Evolutionary conservation across 768 basidiomycete species (phyloP), one percentile per base, ranked within the genome.

Genomic region (Phallus indusiatus): DNA sequence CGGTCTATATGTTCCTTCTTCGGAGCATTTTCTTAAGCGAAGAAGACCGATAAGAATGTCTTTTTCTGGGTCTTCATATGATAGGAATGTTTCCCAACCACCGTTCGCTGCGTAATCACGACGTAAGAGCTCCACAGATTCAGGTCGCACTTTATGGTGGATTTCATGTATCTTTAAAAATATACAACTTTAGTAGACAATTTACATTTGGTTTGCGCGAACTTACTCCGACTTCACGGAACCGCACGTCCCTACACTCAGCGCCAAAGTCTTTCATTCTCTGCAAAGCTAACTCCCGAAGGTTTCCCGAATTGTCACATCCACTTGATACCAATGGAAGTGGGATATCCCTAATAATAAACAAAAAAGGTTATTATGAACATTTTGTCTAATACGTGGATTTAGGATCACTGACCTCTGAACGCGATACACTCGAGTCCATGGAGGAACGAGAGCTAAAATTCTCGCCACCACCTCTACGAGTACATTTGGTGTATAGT

Each of bases 191-290:
- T 50, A 62, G 47, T 17, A 47, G n/a, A 18, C 34, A 46, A 21
- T 17, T 48, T 37, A 16, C 34, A 50, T 54, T 60, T 37, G 60
- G 53, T 55, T 56, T 2, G 50, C 42, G 20, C 7, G 28, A 49
- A 53, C 88, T 67, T 74, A 94, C 93, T 50, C 96, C 96, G 60
- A 99, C 96, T 80, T 99, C 96, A 51, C 96, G 86, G 75, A 89
- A 97, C 59, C 96, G 83, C 37, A 99, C 95, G 71, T 99, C 96
- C 59, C 96, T 83, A 70, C 96, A 99, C 63, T 94, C 92, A 33
- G 90, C 92, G 14, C 96, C 96, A 72, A 99, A 96, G 70, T 99
- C 96, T 73, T 95, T 97, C 94, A 99, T 95, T 36, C 96, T 84
- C 64, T 93, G 94, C 34, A 98, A 76, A 47, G 96, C 95, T 46